phyloP scores from a whole-genome alignment of 1,284 basidiomycete species.

The Coniferiporia sulphurascens region DNA sequence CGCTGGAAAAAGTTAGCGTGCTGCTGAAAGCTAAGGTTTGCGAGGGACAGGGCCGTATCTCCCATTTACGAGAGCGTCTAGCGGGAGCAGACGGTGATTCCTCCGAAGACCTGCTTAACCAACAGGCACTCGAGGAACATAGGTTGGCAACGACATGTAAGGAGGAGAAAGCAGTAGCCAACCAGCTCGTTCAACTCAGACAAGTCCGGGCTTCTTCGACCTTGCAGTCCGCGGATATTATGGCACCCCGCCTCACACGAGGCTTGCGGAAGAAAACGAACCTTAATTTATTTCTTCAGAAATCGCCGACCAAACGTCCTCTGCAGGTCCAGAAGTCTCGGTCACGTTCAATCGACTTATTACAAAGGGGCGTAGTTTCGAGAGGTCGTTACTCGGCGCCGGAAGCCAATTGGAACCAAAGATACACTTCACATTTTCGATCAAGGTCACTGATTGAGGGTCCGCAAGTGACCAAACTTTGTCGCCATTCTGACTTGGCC shows the following conservation, averaged over 20 bases:
- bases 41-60: constrained; percentile 40
- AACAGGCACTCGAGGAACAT: constrained; percentile 49
- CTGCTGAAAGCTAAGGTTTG: constrained; percentile 39
- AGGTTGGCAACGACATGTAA: constrained; percentile 33
- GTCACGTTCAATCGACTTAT: neutral
- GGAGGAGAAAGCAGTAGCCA: constrained; percentile 30
- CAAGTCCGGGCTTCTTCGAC: neutral
- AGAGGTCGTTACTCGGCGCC: neutral
- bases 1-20: constrained; percentile 38
- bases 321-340: neutral
- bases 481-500: neutral
- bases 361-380: neutral
- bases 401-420: neutral
- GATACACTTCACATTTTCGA: neutral
- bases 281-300: constrained; percentile 11
- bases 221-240: neutral
- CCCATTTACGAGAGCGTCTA: constrained; percentile 37
- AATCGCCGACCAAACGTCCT: constrained; percentile 11
- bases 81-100: constrained; percentile 30
- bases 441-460: constrained; percentile 9
- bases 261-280: neutral
- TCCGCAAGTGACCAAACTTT: neutral
- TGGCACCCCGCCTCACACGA: neutral
- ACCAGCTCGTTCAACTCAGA: constrained; percentile 19
- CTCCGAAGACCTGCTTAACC: constrained; percentile 36